Evolutionary conservation across 2,329 filamentous ascomycete species (phyloP).

Genomic region (Calonectria honghensis): DNA sequence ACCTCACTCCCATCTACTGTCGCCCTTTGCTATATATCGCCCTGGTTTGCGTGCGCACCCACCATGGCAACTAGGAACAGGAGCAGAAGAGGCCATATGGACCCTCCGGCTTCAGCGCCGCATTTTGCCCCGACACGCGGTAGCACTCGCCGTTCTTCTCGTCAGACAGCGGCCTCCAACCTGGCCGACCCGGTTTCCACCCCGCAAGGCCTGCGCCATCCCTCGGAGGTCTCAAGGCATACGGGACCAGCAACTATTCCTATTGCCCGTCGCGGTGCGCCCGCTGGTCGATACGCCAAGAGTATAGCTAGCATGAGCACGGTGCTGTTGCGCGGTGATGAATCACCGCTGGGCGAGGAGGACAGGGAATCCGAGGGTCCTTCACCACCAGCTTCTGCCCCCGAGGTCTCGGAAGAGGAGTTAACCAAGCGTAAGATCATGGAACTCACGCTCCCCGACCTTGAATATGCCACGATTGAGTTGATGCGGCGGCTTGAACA

Average conservation of each 20-base stretch:
- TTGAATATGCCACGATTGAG: conserved; percentile 53
- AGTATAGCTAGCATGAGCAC: conserved; percentile 48
- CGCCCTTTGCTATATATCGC: background rate
- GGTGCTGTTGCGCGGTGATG: conserved; percentile 49
- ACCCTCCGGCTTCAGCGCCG: conserved; percentile 29
- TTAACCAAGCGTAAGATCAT: conserved; percentile 50
- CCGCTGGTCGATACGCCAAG: conserved; percentile 29
- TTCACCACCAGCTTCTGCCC: conserved; percentile 21
- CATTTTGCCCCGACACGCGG: conserved; percentile 28
- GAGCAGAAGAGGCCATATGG: conserved; percentile 40
- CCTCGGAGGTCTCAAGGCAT: conserved; percentile 11
- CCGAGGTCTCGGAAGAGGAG: conserved; percentile 33
- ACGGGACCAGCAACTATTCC: conserved; percentile 42
- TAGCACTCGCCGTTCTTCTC: conserved; percentile 46
- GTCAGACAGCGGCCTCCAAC: conserved; percentile 30
- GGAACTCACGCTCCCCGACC: conserved; percentile 53
- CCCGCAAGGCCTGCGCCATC: conserved; percentile 12
- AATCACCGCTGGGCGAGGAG: conserved; percentile 46
- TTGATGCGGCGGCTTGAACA: conserved; percentile 54
- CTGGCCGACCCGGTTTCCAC: conserved; percentile 19
- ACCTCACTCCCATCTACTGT: conserved; percentile 2
- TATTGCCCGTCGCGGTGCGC: conserved; percentile 52
- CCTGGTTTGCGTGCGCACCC: background rate
- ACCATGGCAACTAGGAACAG: conserved; percentile 49
- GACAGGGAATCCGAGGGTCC: conserved; percentile 31